Base-by-base conservation (phyloP, 1,139 yeast genomes). In the Yamadazyma conglobata region DNA sequence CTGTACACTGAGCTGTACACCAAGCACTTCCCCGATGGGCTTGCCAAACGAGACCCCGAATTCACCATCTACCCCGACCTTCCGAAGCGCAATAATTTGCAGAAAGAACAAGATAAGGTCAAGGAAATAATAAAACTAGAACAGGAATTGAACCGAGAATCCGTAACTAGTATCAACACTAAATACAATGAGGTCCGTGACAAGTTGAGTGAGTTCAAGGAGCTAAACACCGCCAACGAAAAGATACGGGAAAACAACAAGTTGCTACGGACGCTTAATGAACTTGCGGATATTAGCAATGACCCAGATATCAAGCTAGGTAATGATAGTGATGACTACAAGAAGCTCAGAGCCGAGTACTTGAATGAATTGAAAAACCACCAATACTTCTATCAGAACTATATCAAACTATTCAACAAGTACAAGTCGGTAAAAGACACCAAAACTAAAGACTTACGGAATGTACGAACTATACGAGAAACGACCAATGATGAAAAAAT, bases 391-490 rank as follows among this genome's bases (percentile, higher is more conserved):
- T 61, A 61, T 39, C 47, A 57, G 28, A 60, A 60, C 10, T 73
- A 68, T 42, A 60, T 65, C 39, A 52, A 56, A 32, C 54, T 73
- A 18, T 61, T 64, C 19, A 45, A 57, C 27, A 69, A 67, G 42
- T 71, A 72, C 43, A 55, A 62, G 10, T 3, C 18, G 7, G 10
- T 10, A 11, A 37, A 40, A 25, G 42, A 46, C 17, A 15, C 25
- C 2, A 31, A 28, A 12, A 16, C 10, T 4, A 32, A 27, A 18
- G 27, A 34, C 9, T 24, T 22, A 3, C 27, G 31, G 24, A 57
- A 51, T 27, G 34, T 58, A 6, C 44, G 45, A 22, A 34, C 50
- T 10, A 55, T 59, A 10, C 47, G 46, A 31, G 40, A 52, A 5
- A 43, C 51, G 5, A 47, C 58, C 4, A 42, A 38, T 5, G 59